A percentile compares a stretch with the other conserved stretches of the same genome.
These are phyloP conservation scores for Fusarium metavorans DNA, from an alignment of 2,329 filamentous ascomycete species.

Conservation along the genomic window DNA sequence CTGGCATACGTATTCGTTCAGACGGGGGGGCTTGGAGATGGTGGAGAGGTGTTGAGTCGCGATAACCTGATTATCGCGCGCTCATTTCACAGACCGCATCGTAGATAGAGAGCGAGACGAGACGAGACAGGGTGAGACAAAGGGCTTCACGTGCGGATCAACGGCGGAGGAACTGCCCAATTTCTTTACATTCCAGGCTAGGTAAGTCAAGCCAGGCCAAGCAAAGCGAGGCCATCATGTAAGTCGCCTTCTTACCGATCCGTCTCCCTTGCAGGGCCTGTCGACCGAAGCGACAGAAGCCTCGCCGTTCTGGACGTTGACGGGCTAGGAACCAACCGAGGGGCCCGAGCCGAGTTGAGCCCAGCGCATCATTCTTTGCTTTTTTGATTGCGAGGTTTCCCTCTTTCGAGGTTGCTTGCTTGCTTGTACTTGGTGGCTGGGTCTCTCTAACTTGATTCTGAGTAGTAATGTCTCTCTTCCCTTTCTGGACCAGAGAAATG, in stretches of 20 bases:
- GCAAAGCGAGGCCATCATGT: constrained; percentile 16
- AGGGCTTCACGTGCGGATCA: constrained; percentile 8
- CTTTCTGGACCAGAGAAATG: constrained; percentile 11
- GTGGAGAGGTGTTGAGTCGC: constrained; percentile 19
- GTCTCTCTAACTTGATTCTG: constrained; percentile 9
- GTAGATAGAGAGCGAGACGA: constrained; percentile 10
- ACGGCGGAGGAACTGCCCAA: constrained; percentile 20
- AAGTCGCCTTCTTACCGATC: constrained; percentile 9
- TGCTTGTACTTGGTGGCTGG: not conserved
- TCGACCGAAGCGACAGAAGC: constrained; percentile 16
- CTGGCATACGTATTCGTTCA: not conserved
- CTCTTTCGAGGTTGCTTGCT: constrained; percentile 6
- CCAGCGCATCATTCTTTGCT: constrained; percentile 15
- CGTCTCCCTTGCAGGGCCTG: constrained; percentile 30
- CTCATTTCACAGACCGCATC: constrained; percentile 26
- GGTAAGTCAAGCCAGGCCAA: not conserved
- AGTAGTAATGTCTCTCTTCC: constrained; percentile 10
- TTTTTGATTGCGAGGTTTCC: constrained; percentile 5
- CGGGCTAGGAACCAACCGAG: constrained; percentile 19
- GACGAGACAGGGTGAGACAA: constrained; percentile 31
- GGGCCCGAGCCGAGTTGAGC: constrained; percentile 21
- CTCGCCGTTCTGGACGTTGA: constrained; percentile 6
- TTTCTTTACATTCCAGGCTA: constrained; percentile 28
- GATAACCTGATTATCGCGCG: constrained; percentile 29
- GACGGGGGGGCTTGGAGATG: constrained; percentile 1